Conservation (phyloP, 2,329 filamentous ascomycete genomes). For the Xylaria sp. region DNA sequence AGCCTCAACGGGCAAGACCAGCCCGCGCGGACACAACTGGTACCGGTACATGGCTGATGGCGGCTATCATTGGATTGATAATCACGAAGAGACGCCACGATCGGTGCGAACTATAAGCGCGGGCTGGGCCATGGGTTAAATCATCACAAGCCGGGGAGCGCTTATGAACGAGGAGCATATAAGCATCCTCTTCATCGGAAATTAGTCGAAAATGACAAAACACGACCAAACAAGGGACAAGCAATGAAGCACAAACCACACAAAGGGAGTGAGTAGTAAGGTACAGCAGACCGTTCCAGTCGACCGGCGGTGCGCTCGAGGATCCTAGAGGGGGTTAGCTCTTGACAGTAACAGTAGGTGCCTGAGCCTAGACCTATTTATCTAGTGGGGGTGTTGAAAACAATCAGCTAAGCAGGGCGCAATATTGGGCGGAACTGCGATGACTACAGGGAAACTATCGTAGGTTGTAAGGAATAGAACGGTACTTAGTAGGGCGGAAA, state of each 20-base stretch:
- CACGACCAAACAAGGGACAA: conserved; percentile 11
- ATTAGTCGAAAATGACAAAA: conserved; percentile 13
- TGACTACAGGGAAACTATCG: conserved; percentile 8
- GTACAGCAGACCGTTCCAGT: conserved; percentile 8
- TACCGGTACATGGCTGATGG: conserved; percentile 26
- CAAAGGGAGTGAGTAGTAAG: conserved; percentile 6
- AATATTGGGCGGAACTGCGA: conserved; percentile 20
- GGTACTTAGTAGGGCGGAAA: conserved; percentile 12
- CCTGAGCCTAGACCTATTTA: conserved; percentile 14
- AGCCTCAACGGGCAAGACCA: conserved; percentile 37
- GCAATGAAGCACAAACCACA: conserved; percentile 24
- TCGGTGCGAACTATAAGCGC: conserved; percentile 33
- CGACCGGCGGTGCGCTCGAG: conserved; percentile 12
- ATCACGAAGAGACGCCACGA: conserved; percentile 32
- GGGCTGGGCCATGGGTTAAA: conserved; percentile 27
- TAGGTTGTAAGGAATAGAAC: background rate
- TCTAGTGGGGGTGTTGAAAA: conserved; percentile 19
- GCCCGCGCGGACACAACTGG: conserved; percentile 16
- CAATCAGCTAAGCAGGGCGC: conserved; percentile 32
- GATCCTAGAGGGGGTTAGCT: conserved; percentile 20
- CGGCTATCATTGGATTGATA: conserved; percentile 32
- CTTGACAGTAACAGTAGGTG: conserved; percentile 11
- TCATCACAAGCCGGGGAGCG: conserved; percentile 29
- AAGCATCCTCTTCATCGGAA: conserved; percentile 16
- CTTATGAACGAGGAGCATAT: conserved; percentile 23